phyloP scores from a whole-genome alignment of 495 filamentous ascomycete genomes.

The Ascobolus immersus region DNA sequence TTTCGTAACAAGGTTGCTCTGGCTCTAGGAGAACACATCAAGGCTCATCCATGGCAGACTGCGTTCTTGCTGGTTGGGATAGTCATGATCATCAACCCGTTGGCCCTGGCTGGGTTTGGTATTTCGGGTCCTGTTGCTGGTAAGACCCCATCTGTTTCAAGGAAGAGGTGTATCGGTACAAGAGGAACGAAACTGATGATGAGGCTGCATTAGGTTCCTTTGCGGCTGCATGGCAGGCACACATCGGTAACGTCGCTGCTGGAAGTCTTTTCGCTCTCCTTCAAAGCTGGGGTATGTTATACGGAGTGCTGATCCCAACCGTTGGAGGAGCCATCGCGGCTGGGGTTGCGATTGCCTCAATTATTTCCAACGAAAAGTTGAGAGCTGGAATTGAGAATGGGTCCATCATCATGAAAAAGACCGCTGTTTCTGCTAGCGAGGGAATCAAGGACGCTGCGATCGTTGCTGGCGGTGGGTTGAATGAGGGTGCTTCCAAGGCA shows the following conservation, averaged over 20 bases:
- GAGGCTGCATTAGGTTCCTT: slow-evolving; percentile 1
- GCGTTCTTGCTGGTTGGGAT: slow-evolving; percentile 1
- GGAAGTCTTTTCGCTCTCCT: slow-evolving; percentile 1
- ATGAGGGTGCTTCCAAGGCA: too few species aligned
- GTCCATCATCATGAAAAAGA: too few species aligned
- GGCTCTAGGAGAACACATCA: not conserved
- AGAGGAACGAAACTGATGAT: too few species aligned
- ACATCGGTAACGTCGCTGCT: slow-evolving; percentile 2
- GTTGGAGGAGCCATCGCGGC: not conserved
- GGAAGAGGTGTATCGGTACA: too few species aligned
- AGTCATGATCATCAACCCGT: slow-evolving; percentile 1
- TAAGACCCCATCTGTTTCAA: not conserved
- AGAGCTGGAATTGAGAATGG: too few species aligned
- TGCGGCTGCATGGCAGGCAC: not conserved
- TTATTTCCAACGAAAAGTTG: too few species aligned
- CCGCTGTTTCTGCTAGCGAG: too few species aligned
- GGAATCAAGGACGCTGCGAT: too few species aligned
- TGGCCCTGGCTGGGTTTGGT: slow-evolving; percentile 1
- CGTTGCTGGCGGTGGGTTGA: too few species aligned
- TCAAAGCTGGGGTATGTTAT: slow-evolving; percentile 2
- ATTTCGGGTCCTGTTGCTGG: not conserved
- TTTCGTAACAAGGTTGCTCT: not conserved
- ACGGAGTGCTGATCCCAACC: not conserved
- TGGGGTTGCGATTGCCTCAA: not conserved
- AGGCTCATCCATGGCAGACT: not conserved